Evolutionary conservation across 441 rosid genomes (phyloP).

Genomic region (Gossypium gossypioides): DNA sequence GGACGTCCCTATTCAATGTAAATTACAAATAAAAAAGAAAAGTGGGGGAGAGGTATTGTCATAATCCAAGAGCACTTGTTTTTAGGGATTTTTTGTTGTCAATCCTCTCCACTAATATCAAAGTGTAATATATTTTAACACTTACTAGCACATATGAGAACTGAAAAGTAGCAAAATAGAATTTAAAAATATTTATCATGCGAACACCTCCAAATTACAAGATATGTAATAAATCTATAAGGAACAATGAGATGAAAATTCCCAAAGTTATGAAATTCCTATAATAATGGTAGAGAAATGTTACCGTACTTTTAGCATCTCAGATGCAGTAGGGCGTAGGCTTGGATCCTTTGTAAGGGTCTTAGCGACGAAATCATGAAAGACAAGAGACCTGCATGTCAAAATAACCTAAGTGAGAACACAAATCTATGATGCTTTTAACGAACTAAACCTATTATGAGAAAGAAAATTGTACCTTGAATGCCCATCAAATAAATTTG

Average conservation of each 20-base stretch:
- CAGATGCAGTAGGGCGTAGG: slow-evolving; percentile 85
- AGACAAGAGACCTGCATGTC: slow-evolving; percentile 79
- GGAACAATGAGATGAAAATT: background rate
- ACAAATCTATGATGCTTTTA: background rate
- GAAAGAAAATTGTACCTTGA: background rate
- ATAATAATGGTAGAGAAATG: background rate
- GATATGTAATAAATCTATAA: background rate
- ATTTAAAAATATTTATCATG: no score
- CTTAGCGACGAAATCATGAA: slow-evolving; percentile 97
- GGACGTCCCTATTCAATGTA: background rate
- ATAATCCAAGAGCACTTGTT: background rate
- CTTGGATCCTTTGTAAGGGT: slow-evolving; percentile 97
- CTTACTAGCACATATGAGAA: background rate
- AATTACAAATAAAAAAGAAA: no score
- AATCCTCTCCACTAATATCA: background rate
- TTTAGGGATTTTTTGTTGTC: background rate
- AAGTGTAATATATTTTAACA: background rate
- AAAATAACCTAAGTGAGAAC: slow-evolving; percentile 10
- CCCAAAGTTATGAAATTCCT: background rate
- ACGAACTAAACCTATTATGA: background rate
- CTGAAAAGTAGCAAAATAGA: background rate
- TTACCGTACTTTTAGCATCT: slow-evolving; percentile 78
- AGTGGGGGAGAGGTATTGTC: background rate
- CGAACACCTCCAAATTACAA: background rate
- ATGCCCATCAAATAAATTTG: background rate